Evolutionary conservation across 257 asterid genomes (phyloP).

Genomic region (Schizonepeta tenuifolia): DNA sequence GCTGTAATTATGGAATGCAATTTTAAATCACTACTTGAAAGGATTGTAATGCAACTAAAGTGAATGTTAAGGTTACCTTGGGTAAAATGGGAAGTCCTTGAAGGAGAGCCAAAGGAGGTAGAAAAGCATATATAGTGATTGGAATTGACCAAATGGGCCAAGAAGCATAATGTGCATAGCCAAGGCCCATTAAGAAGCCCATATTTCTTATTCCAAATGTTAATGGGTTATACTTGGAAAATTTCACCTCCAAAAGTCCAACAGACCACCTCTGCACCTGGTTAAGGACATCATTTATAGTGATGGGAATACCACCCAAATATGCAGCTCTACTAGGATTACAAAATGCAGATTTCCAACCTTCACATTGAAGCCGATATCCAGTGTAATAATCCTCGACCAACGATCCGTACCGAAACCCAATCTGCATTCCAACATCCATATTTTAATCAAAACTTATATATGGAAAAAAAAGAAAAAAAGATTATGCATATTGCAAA

Average conservation of each 20-base stretch:
- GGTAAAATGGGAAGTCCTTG: conserved; percentile 55
- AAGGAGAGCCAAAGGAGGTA: conserved; percentile 63
- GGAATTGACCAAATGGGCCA: conserved; percentile 63
- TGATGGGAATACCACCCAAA: conserved; percentile 67
- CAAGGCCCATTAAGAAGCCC: conserved; percentile 54
- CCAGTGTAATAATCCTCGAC: conserved; percentile 80
- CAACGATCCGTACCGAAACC: conserved; percentile 73
- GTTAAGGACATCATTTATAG: conserved; percentile 52
- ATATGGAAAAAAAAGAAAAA: background rate
- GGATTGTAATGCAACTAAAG: too few species aligned
- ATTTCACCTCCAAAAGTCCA: conserved; percentile 68
- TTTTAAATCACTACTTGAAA: too few species aligned
- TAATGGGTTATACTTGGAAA: conserved; percentile 57
- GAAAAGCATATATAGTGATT: conserved; percentile 47
- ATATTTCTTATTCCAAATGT: conserved; percentile 53
- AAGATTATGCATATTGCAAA: background rate
- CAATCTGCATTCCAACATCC: conserved; percentile 43
- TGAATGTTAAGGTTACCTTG: conserved; percentile 44
- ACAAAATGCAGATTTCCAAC: conserved; percentile 71
- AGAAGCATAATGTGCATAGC: conserved; percentile 51
- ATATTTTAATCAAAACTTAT: background rate
- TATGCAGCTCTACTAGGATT: conserved; percentile 69
- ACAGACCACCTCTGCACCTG: conserved; percentile 65
- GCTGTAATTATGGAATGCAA: too few species aligned
- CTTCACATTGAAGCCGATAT: conserved; percentile 69